Conservation (phyloP, 495 filamentous ascomycete genomes). For the Penicillium maclennaniae region DNA sequence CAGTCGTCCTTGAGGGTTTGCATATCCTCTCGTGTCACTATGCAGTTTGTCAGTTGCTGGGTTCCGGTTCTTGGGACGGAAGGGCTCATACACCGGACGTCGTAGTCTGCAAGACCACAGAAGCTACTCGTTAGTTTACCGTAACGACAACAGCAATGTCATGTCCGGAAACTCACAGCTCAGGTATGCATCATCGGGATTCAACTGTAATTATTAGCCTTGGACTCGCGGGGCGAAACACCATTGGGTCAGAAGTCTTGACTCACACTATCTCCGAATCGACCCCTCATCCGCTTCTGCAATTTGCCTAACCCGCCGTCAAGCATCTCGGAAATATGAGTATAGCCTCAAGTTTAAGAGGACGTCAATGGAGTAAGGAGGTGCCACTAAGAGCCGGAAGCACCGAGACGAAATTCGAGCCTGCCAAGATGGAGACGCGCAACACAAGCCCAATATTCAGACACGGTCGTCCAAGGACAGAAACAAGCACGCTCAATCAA, state of each 20-base stretch:
- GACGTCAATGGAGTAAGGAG: not conserved
- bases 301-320: conserved; percentile 40
- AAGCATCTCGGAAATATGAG: conserved; percentile 23
- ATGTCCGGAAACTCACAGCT: conserved; percentile 54
- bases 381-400: not conserved
- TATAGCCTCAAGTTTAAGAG: not conserved
- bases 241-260: not conserved
- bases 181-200: conserved; percentile 67
- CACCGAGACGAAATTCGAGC: not conserved
- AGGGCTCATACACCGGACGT: conserved; percentile 58
- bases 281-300: conserved; percentile 41
- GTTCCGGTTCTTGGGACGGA: not conserved
- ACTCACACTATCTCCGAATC: conserved; percentile 42
- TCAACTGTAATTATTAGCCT: conserved; percentile 43
- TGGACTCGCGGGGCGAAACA: not conserved
- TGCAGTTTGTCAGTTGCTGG: conserved; percentile 12
- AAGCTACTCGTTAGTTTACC: conserved; percentile 11
- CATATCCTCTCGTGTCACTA: conserved; percentile 81
- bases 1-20: conserved; percentile 86
- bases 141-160: no score
- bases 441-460: not conserved
- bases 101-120: conserved; percentile 50
- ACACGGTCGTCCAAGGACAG: not conserved
- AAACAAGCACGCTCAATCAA: not conserved
- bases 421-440: not conserved